Conservation (phyloP, 2,329 filamentous ascomycete species). For the Colletotrichum costaricense region DNA sequence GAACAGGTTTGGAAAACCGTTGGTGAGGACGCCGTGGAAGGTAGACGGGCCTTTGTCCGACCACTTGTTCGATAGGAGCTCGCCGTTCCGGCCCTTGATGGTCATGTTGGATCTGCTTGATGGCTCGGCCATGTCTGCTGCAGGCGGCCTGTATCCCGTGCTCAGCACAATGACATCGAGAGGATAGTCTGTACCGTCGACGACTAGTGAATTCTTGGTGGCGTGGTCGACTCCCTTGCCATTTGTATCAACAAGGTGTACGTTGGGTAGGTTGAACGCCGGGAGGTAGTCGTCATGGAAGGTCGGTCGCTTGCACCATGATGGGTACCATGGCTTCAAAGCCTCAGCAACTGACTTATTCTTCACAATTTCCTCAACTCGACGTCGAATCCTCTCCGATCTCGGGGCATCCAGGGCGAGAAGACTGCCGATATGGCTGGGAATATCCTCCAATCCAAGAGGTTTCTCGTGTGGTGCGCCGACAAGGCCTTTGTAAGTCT, state of each 20-base stretch:
- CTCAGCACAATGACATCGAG: slow-evolving; percentile 52
- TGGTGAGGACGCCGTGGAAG: slow-evolving; percentile 61
- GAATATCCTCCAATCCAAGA: slow-evolving; percentile 35
- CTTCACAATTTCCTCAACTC: slow-evolving; percentile 63
- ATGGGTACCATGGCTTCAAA: slow-evolving; percentile 70
- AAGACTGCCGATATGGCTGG: slow-evolving; percentile 49
- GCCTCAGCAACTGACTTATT: slow-evolving; percentile 61
- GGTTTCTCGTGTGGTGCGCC: slow-evolving; percentile 41
- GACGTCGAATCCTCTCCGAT: slow-evolving; percentile 56
- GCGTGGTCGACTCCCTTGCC: slow-evolving; percentile 61
- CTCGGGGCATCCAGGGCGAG: slow-evolving; percentile 54
- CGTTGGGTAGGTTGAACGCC: slow-evolving; percentile 68
- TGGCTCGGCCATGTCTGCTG: slow-evolving; percentile 45
- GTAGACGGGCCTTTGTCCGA: slow-evolving; percentile 53
- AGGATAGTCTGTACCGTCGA: slow-evolving; percentile 58
- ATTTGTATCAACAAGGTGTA: slow-evolving; percentile 70
- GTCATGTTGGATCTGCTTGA: slow-evolving; percentile 32
- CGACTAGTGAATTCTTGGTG: slow-evolving; percentile 59
- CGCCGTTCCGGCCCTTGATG: slow-evolving; percentile 56
- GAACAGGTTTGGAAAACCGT: slow-evolving; percentile 67
- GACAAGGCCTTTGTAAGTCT: slow-evolving; percentile 50
- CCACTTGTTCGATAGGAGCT: slow-evolving; percentile 59
- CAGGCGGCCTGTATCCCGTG: slow-evolving; percentile 51
- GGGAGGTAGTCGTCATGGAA: slow-evolving; percentile 71
- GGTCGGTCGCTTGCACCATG: slow-evolving; percentile 72